Evolutionary conservation across 768 basidiomycete genomes (phyloP).

Genomic region (Agrocybe chaxingu): DNA sequence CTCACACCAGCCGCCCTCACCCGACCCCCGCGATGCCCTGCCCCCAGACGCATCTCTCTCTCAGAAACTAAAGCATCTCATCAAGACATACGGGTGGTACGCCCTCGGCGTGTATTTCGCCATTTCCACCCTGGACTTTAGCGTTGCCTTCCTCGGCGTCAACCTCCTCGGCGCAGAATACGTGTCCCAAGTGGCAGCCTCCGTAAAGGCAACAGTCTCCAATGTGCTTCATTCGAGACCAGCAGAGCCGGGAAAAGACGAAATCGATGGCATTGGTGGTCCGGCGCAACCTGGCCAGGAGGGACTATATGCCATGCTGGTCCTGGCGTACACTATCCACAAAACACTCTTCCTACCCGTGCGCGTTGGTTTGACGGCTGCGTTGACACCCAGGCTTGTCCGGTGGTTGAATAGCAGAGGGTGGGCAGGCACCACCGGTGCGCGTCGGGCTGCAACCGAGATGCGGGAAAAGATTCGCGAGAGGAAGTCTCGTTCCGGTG

Average conservation of each 20-base stretch:
- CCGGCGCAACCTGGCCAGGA: slow-evolving; percentile 47
- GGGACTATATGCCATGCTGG: slow-evolving; percentile 87
- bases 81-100: slow-evolving; percentile 94
- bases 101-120: slow-evolving; percentile 87
- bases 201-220: slow-evolving; percentile 47
- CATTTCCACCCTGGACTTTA: slow-evolving; percentile 76
- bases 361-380: slow-evolving; percentile 84
- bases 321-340: slow-evolving; percentile 93
- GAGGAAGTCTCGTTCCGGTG: slow-evolving; percentile 13
- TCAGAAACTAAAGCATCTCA: slow-evolving; percentile 74
- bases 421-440: slow-evolving; percentile 77
- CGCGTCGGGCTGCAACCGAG: slow-evolving; percentile 57
- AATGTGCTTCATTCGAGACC: slow-evolving; percentile 49
- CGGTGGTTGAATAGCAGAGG: slow-evolving; percentile 77
- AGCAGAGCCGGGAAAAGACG: slow-evolving; percentile 66
- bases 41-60: slow-evolving; percentile 57
- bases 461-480: slow-evolving; percentile 42
- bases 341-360: slow-evolving; percentile 91
- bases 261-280: slow-evolving; percentile 42
- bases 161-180: slow-evolving; percentile 89
- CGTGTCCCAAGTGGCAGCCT: slow-evolving; percentile 65
- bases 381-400: slow-evolving; percentile 82
- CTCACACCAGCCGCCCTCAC: slow-evolving; percentile 28
- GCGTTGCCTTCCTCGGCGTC: slow-evolving; percentile 79
- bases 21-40: slow-evolving; percentile 28